Conservation (phyloP, 495 filamentous ascomycete species). For the Trichoderma erinaceum region DNA sequence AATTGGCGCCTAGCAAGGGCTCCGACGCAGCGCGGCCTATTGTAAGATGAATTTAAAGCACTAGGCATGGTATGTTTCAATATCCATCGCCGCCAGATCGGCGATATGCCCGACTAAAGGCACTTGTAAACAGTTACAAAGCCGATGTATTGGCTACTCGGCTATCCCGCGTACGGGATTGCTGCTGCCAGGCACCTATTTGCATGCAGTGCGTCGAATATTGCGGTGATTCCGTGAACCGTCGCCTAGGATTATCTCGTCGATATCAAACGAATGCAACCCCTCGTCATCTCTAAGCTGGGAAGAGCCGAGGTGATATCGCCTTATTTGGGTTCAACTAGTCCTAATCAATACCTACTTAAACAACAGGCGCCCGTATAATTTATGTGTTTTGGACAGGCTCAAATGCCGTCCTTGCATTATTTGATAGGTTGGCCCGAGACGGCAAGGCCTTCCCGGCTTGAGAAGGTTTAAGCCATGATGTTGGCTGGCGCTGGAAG, state of each 20-base stretch:
- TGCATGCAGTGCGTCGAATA: no score
- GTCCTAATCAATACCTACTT: no score
- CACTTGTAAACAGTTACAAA: background rate
- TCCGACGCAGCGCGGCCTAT: background rate
- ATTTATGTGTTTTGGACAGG: background rate
- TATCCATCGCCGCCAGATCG: background rate
- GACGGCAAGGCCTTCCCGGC: slow-evolving; percentile 4
- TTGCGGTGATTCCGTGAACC: no score
- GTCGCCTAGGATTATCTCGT: no score
- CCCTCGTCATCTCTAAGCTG: no score
- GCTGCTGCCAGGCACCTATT: no score
- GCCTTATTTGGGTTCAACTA: no score
- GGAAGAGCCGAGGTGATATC: no score
- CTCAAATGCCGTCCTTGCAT: background rate
- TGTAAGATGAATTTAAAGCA: background rate
- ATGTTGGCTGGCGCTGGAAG: background rate
- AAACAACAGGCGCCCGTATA: background rate
- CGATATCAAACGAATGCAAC: no score
- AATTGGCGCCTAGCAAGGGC: no score
- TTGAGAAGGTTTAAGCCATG: background rate
- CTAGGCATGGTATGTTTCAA: background rate
- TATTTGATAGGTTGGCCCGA: background rate
- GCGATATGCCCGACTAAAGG: background rate
- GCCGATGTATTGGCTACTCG: background rate
- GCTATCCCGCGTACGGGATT: no score